Evolutionary conservation across 768 basidiomycete species (phyloP), one percentile per base, ranked within the genome.

Genomic region (Boletus rex-veris): DNA sequence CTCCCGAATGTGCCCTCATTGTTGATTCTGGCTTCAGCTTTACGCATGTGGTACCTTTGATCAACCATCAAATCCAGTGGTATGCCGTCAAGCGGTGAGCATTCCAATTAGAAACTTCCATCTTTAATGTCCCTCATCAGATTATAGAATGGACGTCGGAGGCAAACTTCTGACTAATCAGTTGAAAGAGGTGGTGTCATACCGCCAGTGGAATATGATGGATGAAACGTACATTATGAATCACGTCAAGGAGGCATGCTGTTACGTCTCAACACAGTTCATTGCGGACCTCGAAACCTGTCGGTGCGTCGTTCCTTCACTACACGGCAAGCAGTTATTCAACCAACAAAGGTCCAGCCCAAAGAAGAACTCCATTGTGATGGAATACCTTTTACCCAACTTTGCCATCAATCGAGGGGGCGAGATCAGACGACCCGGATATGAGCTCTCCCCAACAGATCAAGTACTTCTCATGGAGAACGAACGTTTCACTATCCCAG

Each of bases 131-230:
- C 28, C 53, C 63, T 54, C 42, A 61, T 58, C 53, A 55, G 54
- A 35, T 48, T 69, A 96, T 69, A 96, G 95, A 65, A 83, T 98
- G 70, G 93, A 97, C 65, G 86, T 97, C 16, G 95, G 96, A 48
- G 96, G 95, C 44, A 97, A 98, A 73, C 79, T 98, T 10, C 71
- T 98, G 53, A 98, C 95, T 24, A 98, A 98, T 71, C 90, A 96
- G 48, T 80, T 98, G 21, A 97, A 97, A 66, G 91, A 95, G 65
- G 79, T 95, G 42, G 83, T 95, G 6, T 96, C 93, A 12, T 98
- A 90, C 69, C 85, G 96, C 41, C 95, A 98, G 66, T 98, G 92
- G 90, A 92, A 98, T 70, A 92, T 98, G 90, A 94, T 95, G 86
- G 93, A 97, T 64, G 88, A 98, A 69, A 95, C 92, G 3, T 83